Evolutionary conservation across 75 land plant species (phyloP).

Genomic region (Pinus albicaulis): DNA sequence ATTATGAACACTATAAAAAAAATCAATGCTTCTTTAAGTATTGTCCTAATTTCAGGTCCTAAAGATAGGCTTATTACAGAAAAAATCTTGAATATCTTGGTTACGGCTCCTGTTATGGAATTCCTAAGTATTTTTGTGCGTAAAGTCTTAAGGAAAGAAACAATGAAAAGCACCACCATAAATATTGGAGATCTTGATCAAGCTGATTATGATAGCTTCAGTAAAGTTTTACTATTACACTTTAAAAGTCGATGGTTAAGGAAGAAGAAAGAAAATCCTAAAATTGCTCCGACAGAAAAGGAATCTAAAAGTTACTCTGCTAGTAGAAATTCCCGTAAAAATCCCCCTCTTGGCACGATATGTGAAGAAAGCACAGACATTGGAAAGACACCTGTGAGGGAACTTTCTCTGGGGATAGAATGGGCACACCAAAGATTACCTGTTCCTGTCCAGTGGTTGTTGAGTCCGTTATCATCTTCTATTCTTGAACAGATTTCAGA

Average conservation of each 20-base stretch:
- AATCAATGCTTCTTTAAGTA: slow-evolving; percentile 43
- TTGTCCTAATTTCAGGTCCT: slow-evolving; percentile 54
- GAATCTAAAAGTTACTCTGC: slow-evolving; percentile 3
- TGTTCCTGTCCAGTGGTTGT: slow-evolving; percentile 86
- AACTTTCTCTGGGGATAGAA: slow-evolving; percentile 41
- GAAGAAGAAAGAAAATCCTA: slow-evolving; percentile 34
- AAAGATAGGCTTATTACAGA: slow-evolving; percentile 37
- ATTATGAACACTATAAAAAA: slow-evolving; percentile 18
- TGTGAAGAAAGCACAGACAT: slow-evolving; percentile 45
- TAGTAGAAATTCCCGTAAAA: slow-evolving; percentile 10
- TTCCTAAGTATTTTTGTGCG: slow-evolving; percentile 23
- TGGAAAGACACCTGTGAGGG: slow-evolving; percentile 1
- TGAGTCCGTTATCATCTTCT: slow-evolving; percentile 70
- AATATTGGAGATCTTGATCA: slow-evolving; percentile 17
- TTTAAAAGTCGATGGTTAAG: slow-evolving; percentile 62
- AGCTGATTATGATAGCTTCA: slow-evolving; percentile 32
- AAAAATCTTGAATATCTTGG: slow-evolving; percentile 36
- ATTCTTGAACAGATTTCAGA: background rate
- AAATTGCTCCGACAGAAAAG: background rate
- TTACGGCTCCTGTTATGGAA: slow-evolving; percentile 38
- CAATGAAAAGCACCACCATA: slow-evolving; percentile 7
- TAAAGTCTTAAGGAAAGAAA: slow-evolving; percentile 7
- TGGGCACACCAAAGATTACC: slow-evolving; percentile 90
- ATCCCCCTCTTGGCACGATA: slow-evolving; percentile 53
- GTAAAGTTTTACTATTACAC: slow-evolving; percentile 54